Evolutionary conservation across 495 filamentous ascomycete genomes (phyloP), one percentile per base, ranked within the genome.

Genomic region (Poronia punctata): DNA sequence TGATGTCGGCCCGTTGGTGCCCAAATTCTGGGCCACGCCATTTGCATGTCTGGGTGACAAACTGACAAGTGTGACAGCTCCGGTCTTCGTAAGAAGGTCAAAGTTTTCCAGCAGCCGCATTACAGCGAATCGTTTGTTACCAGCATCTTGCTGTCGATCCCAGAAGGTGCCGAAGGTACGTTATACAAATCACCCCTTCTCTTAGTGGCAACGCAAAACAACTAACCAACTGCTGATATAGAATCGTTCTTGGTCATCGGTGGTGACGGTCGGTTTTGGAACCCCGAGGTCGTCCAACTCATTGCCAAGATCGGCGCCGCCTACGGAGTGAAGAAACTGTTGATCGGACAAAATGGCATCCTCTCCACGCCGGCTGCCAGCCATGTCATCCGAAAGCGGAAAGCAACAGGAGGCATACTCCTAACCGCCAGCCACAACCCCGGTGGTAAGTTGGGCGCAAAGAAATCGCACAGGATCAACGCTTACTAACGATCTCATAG

Each of bases 341-440:
- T 97, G 53, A 82, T 98, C 60, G 92, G 92, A 25, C 90, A 96
- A 67, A 71, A 93, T 68, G 92, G 92, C 62, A 95, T 98, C 59
- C 70, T 98, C 52, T 94, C 86, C 54, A 98, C 92, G 25, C 92
- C 92, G 3, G 93, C 92, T 40, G 88, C 93, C 45, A 93, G 86
- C 60, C 88, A 98, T 64, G 67, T 98, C 48, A 98, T 98, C 53
- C 78, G 93, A 49, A 87, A 89, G 68, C 76, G 84, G 46, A 83
- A 88, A 59, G 92, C 93, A 22, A 98, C 92, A 27, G 92, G 92
- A 57, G 92, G 92, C 55, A 97, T 98, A 43, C 72, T 98, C 35
- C 68, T 98, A 70, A 98, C 93, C 40, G 92, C 92, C 50, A 94
- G 86, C 61, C 92, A 98, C 71, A 98, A 98, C 67, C 89, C 92